These are phyloP conservation scores for Wallacemonas sp. DNA, from an alignment of 208 protist genomes.

Conservation along the genomic window DNA sequence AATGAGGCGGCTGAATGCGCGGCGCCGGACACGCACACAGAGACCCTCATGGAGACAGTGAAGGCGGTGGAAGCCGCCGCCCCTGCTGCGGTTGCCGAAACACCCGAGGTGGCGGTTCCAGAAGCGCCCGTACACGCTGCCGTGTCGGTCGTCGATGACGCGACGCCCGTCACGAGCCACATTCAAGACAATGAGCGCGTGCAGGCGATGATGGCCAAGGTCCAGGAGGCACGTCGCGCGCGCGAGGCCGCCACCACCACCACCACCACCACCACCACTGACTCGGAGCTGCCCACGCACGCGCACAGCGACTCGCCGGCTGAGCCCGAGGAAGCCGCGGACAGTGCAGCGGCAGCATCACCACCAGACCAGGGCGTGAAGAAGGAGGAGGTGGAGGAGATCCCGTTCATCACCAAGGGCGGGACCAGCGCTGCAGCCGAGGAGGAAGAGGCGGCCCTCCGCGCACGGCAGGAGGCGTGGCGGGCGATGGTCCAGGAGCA, in stretches of 20 bases:
- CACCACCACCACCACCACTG: too few species aligned
- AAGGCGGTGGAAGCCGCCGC: too few species aligned
- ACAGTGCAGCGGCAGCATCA: too few species aligned
- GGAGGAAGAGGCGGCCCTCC: conserved; percentile 34
- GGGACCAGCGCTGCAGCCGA: conserved; percentile 14
- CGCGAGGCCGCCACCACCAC: conserved; percentile 14
- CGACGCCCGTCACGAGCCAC: conserved; percentile 5
- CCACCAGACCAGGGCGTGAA: too few species aligned
- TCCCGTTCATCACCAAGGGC: conserved; percentile 22
- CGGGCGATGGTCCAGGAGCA: conserved; percentile 46
- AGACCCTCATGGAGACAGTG: neutral
- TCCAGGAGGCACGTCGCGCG: conserved; percentile 14
- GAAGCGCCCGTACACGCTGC: too few species aligned
- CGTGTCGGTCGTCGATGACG: too few species aligned
- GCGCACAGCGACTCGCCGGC: too few species aligned
- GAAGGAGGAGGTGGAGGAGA: conserved; percentile 9
- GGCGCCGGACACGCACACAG: too few species aligned
- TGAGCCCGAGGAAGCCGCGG: too few species aligned
- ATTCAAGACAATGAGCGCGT: conserved; percentile 17
- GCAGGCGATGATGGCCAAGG: conserved; percentile 23
- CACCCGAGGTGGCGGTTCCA: too few species aligned
- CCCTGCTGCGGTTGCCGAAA: too few species aligned
- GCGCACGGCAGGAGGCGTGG: conserved; percentile 70
- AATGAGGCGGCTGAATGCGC: conserved; percentile 1
- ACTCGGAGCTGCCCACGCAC: too few species aligned